Base-by-base conservation (phyloP, 106 monocot genomes). In the Phalaenopsis equestris region DNA sequence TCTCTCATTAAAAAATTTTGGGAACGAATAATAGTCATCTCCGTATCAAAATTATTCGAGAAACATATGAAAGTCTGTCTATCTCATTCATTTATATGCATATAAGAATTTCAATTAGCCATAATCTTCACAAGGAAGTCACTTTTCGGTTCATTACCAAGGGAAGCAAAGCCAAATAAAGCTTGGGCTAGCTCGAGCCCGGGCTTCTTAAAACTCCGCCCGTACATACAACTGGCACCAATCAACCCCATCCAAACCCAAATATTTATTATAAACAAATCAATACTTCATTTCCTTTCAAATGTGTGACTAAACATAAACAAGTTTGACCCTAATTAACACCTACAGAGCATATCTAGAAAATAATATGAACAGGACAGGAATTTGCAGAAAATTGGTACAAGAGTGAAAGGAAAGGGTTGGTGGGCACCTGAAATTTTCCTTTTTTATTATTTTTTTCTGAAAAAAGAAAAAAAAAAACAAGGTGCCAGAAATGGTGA, bases 291-390 rank as follows among this genome's bases (percentile, higher is more conserved):
- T 70, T 38, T 15, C 23, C 70, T 70, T 70, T 70, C 14, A 70
- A 70, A 39, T 70, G 70, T 67, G 67, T 52, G 21, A 21, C 61
- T n/a, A 61, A 61, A 61, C 21, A 61, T n/a, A 61, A n/a, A 61
- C n/a, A 61, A 6, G n/a, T 6, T 61, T 18, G n/a, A 21, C 19
- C 5, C n/a, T 3, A 18, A 70, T 24, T 12, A 70, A 68, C 36
- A 45, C 14, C 74, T 74, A 45, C 42, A 43, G 8, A 42, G n/a
- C 74, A 74, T 19, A n/a, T 37, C 74, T 45, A 74, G 74, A 61
- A 74, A 74, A n/a, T 19, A 43, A 74, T 74, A 74, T 74, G 18
- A 74, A 74, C 74, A 74, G 45, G 74, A 74, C 73, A 41, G 43
- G 18, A 41, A 42, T 1, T 0, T 67, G 6, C 24, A 41, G 72